These are phyloP conservation scores for Wickerhamiella azyma DNA, from an alignment of 805 yeast genomes.

Conservation along the genomic window DNA sequence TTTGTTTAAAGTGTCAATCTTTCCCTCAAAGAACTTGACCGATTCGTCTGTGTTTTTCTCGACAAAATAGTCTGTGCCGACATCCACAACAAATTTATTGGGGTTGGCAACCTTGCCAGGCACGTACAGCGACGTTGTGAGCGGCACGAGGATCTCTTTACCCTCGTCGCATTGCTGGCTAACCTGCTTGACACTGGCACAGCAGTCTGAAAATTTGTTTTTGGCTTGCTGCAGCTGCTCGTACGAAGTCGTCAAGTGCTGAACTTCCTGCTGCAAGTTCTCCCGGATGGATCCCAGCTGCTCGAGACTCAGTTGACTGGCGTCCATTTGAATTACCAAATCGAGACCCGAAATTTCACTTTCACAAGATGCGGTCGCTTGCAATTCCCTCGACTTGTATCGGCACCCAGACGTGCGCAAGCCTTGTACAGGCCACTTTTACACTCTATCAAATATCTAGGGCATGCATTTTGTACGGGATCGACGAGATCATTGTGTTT, in stretches of 20 bases:
- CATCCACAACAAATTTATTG: slow-evolving; percentile 70
- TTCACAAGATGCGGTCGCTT: slow-evolving; percentile 23
- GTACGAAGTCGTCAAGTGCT: slow-evolving; percentile 71
- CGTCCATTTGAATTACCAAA: neutral
- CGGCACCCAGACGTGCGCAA: slow-evolving; percentile 39
- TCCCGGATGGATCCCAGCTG: slow-evolving; percentile 75
- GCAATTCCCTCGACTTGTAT: slow-evolving; percentile 65
- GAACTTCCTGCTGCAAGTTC: slow-evolving; percentile 71
- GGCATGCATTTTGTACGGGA: slow-evolving; percentile 53
- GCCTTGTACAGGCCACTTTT: slow-evolving; percentile 60
- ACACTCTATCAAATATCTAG: slow-evolving; percentile 69
- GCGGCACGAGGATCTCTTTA: slow-evolving; percentile 60
- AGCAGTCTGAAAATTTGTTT: slow-evolving; percentile 68
- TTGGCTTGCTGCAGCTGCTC: slow-evolving; percentile 76
- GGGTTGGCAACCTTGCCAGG: slow-evolving; percentile 64
- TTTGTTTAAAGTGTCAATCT: slow-evolving; percentile 54
- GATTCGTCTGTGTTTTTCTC: slow-evolving; percentile 65
- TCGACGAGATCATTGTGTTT: slow-evolving; percentile 60
- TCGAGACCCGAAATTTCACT: neutral
- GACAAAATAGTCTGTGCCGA: slow-evolving; percentile 92
- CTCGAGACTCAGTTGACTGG: slow-evolving; percentile 46
- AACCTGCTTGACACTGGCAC: slow-evolving; percentile 49
- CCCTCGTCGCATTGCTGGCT: slow-evolving; percentile 30
- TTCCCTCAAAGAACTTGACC: slow-evolving; percentile 52
- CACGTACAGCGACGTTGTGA: slow-evolving; percentile 77